Percentiles rank a stretch among this genome's conserved stretches.
These are phyloP conservation scores for Eucalyptus tenuipes DNA, from an alignment of 345 rosid genomes.

Conservation along the genomic window DNA sequence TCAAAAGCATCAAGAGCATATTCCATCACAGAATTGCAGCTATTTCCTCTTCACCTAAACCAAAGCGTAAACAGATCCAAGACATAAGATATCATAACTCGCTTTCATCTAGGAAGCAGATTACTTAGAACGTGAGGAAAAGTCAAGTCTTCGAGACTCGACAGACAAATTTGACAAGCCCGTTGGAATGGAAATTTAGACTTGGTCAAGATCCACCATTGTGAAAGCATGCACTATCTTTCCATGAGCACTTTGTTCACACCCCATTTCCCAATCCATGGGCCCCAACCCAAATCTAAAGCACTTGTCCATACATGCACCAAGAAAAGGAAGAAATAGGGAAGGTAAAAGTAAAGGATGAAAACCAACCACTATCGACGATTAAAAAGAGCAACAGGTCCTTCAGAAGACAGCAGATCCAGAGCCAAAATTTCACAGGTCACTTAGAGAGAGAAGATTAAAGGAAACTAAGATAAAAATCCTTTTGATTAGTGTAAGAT, in stretches of 20 bases:
- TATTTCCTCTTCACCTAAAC: neutral
- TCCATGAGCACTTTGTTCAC: neutral
- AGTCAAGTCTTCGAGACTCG: neutral
- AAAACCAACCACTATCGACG: neutral
- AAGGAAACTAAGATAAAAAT: neutral
- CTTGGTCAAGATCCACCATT: neutral
- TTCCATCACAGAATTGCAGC: neutral
- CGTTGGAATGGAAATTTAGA: neutral
- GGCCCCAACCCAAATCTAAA: neutral
- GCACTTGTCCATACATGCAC: neutral
- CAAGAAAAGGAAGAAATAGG: neutral
- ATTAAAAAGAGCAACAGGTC: neutral
- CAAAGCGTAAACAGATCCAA: neutral
- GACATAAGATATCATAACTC: neutral
- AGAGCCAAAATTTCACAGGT: neutral
- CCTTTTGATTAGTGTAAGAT: neutral
- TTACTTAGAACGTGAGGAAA: neutral
- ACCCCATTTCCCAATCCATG: neutral
- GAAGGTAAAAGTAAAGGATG: neutral
- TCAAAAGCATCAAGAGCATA: neutral
- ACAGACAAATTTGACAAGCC: neutral
- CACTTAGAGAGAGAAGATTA: neutral
- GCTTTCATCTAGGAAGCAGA: neutral
- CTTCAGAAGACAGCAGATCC: neutral
- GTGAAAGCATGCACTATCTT: neutral